phyloP scores from a whole-genome alignment of 495 filamentous ascomycete species.

The Lindgomyces ingoldianus region DNA sequence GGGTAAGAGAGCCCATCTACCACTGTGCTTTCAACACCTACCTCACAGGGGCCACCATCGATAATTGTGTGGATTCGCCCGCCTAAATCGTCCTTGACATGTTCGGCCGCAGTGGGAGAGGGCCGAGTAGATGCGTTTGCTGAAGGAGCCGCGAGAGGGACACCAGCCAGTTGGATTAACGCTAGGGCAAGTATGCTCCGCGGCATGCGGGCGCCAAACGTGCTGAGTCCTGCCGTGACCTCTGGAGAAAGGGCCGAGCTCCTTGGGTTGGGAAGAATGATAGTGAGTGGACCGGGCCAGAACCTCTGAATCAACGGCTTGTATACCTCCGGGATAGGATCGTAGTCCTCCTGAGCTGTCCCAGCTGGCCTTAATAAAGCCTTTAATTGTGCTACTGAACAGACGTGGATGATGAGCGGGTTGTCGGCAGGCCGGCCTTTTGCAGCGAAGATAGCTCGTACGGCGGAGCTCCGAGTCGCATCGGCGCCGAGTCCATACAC shows the following conservation, averaged over 20 bases:
- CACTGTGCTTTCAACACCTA: slow-evolving; percentile 96
- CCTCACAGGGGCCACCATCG: slow-evolving; percentile 80
- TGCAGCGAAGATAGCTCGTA: slow-evolving; percentile 85
- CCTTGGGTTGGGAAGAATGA: slow-evolving; percentile 77
- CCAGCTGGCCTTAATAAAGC: slow-evolving; percentile 55
- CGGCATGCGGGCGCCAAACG: slow-evolving; percentile 91
- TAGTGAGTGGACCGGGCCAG: slow-evolving; percentile 94
- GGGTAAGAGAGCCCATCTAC: slow-evolving; percentile 84
- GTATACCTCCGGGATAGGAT: slow-evolving; percentile 79
- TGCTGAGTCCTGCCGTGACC: slow-evolving; percentile 78
- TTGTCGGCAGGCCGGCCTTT: slow-evolving; percentile 93
- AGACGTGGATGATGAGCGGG: slow-evolving; percentile 89
- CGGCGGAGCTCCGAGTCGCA: slow-evolving; percentile 79
- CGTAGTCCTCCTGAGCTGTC: slow-evolving; percentile 29
- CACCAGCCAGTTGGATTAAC: slow-evolving; percentile 72
- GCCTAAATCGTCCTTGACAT: slow-evolving; percentile 82
- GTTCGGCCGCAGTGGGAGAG: slow-evolving; percentile 82
- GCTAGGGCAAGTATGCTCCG: slow-evolving; percentile 78
- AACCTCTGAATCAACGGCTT: slow-evolving; percentile 74
- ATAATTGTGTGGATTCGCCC: slow-evolving; percentile 86
- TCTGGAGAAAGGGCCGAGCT: slow-evolving; percentile 74
- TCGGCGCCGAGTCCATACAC: slow-evolving; percentile 97
- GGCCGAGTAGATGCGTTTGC: slow-evolving; percentile 93
- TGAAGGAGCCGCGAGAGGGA: slow-evolving; percentile 88
- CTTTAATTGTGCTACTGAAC: slow-evolving; percentile 76